Conservation (phyloP, 2,329 filamentous ascomycete species). For the Dactylonectria estremocensis region DNA sequence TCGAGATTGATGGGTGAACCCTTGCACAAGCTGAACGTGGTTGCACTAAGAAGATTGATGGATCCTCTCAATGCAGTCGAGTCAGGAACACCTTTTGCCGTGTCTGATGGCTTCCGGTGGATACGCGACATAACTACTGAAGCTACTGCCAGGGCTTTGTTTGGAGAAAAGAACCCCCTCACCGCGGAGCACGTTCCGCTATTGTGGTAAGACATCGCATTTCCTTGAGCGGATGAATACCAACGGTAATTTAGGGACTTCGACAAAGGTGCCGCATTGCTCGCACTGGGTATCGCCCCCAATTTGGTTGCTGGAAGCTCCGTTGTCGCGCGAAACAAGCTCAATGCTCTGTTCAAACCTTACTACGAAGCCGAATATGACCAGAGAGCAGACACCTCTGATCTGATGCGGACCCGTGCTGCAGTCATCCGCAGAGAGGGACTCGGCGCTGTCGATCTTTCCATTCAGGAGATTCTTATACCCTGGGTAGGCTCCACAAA, state of each 20-base stretch:
- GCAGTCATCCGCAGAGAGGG: conserved; percentile 49
- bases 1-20: conserved; percentile 27
- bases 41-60: conserved; percentile 5
- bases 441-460: conserved; percentile 46
- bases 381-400: conserved; percentile 45
- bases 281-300: conserved; percentile 22
- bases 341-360: conserved; percentile 45
- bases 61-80: conserved; percentile 18
- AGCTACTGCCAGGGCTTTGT: conserved; percentile 57
- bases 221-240: too few relatives aligned
- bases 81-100: background rate
- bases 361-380: conserved; percentile 52
- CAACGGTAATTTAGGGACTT: conserved; percentile 4
- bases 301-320: conserved; percentile 12
- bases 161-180: conserved; percentile 60
- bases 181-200: conserved; percentile 49
- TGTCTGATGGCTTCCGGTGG: conserved; percentile 57
- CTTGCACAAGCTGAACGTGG: conserved; percentile 27
- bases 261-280: conserved; percentile 18
- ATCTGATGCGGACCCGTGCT: conserved; percentile 48
- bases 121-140: conserved; percentile 55
- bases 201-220: conserved; percentile 50
- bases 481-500: conserved; percentile 53
- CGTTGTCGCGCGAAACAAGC: conserved; percentile 43
- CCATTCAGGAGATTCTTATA: conserved; percentile 51